Percentiles rank a stretch among this genome's conserved stretches.
Evolutionary conservation across 192 early-diverging fungal genomes (phyloP).

Genomic region (Dispira simplex): DNA sequence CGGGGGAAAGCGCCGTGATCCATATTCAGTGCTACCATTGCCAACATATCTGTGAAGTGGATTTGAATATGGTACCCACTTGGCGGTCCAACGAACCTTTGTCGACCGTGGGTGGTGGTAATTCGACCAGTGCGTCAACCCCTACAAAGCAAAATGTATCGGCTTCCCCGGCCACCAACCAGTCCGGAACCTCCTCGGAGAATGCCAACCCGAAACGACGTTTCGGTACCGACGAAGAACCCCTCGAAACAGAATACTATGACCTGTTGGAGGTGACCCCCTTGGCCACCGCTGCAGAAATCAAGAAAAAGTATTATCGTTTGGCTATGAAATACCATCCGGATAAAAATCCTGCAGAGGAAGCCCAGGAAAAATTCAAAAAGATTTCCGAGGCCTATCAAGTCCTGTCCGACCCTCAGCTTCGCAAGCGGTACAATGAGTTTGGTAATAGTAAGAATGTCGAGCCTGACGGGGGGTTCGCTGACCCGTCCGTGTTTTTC

Average conservation of each 20-base stretch:
- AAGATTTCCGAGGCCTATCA: conserved; percentile 95
- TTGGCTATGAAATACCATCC: conserved; percentile 40
- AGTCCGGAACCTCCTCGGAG: conserved; percentile 20
- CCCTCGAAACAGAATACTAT: conserved; percentile 77
- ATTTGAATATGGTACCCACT: conserved; percentile 29
- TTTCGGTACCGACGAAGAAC: conserved; percentile 41
- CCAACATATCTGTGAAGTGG: conserved; percentile 26
- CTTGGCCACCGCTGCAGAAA: conserved; percentile 59
- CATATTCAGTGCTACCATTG: conserved; percentile 24
- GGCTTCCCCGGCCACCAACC: conserved; percentile 14
- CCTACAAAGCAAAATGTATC: neutral
- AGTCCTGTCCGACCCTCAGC: conserved; percentile 80
- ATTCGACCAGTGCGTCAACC: conserved; percentile 5
- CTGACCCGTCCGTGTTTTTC: conserved; percentile 92
- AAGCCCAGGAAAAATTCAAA: conserved; percentile 61
- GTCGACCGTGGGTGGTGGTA: neutral
- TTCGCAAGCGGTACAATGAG: conserved; percentile 79
- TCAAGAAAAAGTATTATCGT: conserved; percentile 83
- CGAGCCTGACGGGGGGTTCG: conserved; percentile 45
- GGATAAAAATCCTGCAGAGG: conserved; percentile 34
- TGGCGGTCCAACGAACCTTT: conserved; percentile 15
- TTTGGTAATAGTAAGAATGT: conserved; percentile 49
- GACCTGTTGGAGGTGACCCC: conserved; percentile 64
- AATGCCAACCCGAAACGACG: neutral
- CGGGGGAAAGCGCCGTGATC: conserved; percentile 15